Percentiles rank a stretch among this genome's conserved stretches.
Evolutionary conservation across 345 rosid genomes (phyloP).

Genomic region (Corchorus capsularis): DNA sequence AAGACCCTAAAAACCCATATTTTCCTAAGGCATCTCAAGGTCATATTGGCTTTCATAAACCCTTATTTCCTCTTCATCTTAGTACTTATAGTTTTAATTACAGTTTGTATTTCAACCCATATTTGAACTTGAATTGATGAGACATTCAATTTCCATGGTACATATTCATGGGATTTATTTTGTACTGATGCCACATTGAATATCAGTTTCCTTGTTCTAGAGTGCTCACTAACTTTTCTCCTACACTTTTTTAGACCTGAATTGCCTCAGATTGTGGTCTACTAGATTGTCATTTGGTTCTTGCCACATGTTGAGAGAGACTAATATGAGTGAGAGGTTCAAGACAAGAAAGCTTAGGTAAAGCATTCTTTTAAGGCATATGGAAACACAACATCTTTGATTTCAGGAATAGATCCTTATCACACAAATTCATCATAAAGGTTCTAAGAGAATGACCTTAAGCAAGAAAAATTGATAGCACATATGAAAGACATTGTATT

Average conservation of each 20-base stretch:
- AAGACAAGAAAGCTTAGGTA: not conserved
- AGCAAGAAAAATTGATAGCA: too few relatives aligned
- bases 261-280: not conserved
- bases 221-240: not conserved
- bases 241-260: not conserved
- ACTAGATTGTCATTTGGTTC: not conserved
- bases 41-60: not conserved
- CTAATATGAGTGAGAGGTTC: not conserved
- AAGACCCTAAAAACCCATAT: not conserved
- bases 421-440: not conserved
- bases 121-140: constrained; percentile 1
- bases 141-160: not conserved
- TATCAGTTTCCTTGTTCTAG: not conserved
- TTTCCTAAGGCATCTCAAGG: not conserved
- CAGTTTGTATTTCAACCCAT: not conserved
- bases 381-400: not conserved
- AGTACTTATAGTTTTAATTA: not conserved
- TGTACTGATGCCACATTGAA: not conserved
- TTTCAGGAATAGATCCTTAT: not conserved
- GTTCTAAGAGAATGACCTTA: not conserved
- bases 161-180: not conserved
- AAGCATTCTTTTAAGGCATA: constrained; percentile 1
- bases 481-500: not conserved
- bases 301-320: too few relatives aligned
- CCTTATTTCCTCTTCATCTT: constrained; percentile 1